Evolutionary conservation across 2,329 filamentous ascomycete genomes (phyloP).

Genomic region (Calonectria pauciramosa): DNA sequence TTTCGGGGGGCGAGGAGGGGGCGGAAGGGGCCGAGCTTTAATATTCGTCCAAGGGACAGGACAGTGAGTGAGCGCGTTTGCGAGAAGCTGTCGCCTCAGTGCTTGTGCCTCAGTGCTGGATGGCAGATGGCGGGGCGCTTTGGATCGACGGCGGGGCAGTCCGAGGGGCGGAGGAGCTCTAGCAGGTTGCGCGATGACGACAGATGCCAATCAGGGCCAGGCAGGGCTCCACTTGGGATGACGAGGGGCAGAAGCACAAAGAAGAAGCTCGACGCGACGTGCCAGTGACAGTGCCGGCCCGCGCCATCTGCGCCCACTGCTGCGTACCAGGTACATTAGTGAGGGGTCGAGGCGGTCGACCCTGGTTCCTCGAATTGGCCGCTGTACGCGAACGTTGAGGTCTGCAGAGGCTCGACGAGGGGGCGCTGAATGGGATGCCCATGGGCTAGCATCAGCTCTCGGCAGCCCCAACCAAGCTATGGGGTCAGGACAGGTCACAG

Average conservation of each 20-base stretch:
- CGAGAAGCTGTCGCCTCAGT: constrained; percentile 31
- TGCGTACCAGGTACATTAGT: not conserved
- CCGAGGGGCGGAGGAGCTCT: constrained; percentile 18
- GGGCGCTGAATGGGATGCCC: not conserved
- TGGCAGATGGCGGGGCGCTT: constrained; percentile 46
- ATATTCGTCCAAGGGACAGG: constrained; percentile 13
- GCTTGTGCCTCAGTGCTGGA: constrained; percentile 20
- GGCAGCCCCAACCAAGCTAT: not conserved
- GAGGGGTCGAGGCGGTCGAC: not conserved
- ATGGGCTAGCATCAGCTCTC: not conserved
- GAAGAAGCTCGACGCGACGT: constrained; percentile 37
- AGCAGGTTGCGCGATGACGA: constrained; percentile 40
- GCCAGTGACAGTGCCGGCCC: not conserved
- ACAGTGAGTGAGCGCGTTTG: constrained; percentile 18
- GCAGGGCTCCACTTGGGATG: constrained; percentile 43
- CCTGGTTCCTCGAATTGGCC: constrained; percentile 6
- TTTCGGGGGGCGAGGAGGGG: not conserved
- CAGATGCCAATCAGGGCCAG: constrained; percentile 39
- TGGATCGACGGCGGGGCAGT: constrained; percentile 47
- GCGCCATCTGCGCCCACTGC: constrained; percentile 11
- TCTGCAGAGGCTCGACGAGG: not conserved
- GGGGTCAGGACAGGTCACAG: not conserved
- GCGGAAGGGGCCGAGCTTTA: constrained; percentile 26
- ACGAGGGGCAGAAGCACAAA: constrained; percentile 43
- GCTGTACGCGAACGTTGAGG: constrained; percentile 17